These are phyloP conservation scores for Monosporozyma unispora DNA, from an alignment of 805 yeast species.

Conservation along the genomic window DNA sequence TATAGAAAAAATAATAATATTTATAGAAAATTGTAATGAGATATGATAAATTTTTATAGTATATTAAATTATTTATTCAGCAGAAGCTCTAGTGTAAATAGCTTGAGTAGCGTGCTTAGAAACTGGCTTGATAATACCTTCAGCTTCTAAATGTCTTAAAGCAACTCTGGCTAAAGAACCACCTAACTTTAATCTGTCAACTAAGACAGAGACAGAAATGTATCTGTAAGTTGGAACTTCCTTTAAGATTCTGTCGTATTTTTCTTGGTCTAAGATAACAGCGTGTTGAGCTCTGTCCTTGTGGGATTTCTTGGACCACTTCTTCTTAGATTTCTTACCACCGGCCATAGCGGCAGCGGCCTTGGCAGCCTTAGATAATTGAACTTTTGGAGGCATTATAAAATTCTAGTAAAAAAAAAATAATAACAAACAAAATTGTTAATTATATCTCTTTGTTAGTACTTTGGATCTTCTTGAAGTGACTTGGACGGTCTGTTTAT, in stretches of 20 bases:
- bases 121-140: constrained; percentile 91
- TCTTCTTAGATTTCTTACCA: constrained; percentile 99
- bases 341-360: constrained; percentile 99
- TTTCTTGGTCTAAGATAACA: constrained; percentile 94
- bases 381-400: constrained; percentile 97
- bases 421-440: neutral
- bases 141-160: constrained; percentile 86
- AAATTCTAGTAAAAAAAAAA: constrained; percentile 5
- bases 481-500: neutral
- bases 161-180: constrained; percentile 99
- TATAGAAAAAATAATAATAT: neutral
- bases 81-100: constrained; percentile 83
- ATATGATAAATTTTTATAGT: neutral
- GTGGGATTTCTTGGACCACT: constrained; percentile 99
- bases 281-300: constrained; percentile 99
- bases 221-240: constrained; percentile 98
- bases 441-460: neutral
- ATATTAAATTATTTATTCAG: constrained; percentile 37
- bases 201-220: constrained; percentile 95
- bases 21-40: neutral
- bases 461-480: neutral
- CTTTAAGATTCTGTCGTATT: constrained; percentile 98
- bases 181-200: constrained; percentile 98
- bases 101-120: constrained; percentile 93
- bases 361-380: constrained; percentile 98